Evolutionary conservation across 2,329 filamentous ascomycete genomes (phyloP), one percentile per base, ranked within the genome.

Genomic region (Claviceps fusiformis): DNA sequence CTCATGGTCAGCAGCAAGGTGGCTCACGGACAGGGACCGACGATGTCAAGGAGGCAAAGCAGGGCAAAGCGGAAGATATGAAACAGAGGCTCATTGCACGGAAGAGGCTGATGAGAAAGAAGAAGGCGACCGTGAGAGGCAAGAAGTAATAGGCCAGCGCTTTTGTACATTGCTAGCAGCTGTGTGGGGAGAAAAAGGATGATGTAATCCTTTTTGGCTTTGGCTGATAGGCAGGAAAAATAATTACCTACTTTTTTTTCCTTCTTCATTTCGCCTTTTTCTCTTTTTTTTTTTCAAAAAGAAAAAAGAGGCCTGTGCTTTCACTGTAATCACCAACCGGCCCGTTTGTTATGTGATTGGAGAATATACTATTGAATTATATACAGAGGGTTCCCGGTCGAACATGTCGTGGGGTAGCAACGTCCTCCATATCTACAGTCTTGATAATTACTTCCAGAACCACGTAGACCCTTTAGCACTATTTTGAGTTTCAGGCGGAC

Each of bases 81-180:
- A 71, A 79, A 64, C 87, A 89, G 64, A 85, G 83, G 64, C 87
- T 96, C 64, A 95, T 95, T 68, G 85, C 83, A 51, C 85, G 88
- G 69, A 96, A 95, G 75, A 79, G 89, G 59, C 81, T 86, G 73
- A 80, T 86, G 75, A 81, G 89, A 57, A 86, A 86, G 70, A 86
- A 85, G 71, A 82, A 82, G 73, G 71, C 72, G 6, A 62, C 67
- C 17, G 59, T 63, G 11, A 70, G 73, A 51, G 66, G 59, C 27
- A 55, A 56, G 19, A 58, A 49, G 13, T 55, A 50, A 24, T 15
- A 27, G 46, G 17, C 15, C 13, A 17, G 15, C 15, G 29, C 31
- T 54, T 29, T 10, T 13, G 6, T 52, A 13, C 27, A 41, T 27
- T 24, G 10, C n/a, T 45, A 11, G 19, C n/a, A 45, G 43, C n/a